Evolutionary conservation across 1,139 yeast genomes (phyloP), one percentile per base, ranked within the genome.

Genomic region (Yamadazyma triangularis): DNA sequence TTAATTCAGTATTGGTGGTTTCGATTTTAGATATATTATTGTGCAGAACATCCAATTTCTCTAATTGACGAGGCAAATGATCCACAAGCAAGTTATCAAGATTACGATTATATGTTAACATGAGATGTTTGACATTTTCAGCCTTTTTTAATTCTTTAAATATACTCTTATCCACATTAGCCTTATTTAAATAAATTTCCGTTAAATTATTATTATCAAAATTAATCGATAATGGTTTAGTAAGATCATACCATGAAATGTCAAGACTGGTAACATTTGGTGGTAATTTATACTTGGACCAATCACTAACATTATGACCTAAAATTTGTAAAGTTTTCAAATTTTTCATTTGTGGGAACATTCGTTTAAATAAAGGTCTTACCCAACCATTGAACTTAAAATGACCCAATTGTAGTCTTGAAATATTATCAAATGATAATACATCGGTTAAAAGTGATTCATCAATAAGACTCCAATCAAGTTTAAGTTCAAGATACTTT

Each of bases 71-170:
- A 0, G 64, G 66, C 12, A 62, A 47, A 9, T 34, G 31, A 8
- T 50, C 40, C 4, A 29, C 36, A 14, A 27, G 14, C 4, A 40
- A 32, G 4, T 11, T n/a, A 4, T 32, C 34, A 3, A 40, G 30
- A 7, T 47, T 44, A n/a, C n/a, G n/a, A 34, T 62, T 63, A 41
- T 58, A 50, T 0, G 67, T 55, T 27, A 63, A 39, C 70, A 63
- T 62, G 21, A 64, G 41, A 2, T 58, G 55, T 10, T 48, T 52
- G 27, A 63, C 42, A 18, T 43, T 32, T 2, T 29, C 26, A 0
- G 64, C 62, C 21, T 55, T 47, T 4, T 30, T 24, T 24, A 53
- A 35, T 3, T 27, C 22, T 2, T 26, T 13, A 11, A 57, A 11
- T n/a, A 21, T 35, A 15, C 16, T 8, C 4, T 28, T 15, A 10